These are phyloP conservation scores for Acacia melanoxylon DNA, from an alignment of 306 rosid species.

Conservation along the genomic window DNA sequence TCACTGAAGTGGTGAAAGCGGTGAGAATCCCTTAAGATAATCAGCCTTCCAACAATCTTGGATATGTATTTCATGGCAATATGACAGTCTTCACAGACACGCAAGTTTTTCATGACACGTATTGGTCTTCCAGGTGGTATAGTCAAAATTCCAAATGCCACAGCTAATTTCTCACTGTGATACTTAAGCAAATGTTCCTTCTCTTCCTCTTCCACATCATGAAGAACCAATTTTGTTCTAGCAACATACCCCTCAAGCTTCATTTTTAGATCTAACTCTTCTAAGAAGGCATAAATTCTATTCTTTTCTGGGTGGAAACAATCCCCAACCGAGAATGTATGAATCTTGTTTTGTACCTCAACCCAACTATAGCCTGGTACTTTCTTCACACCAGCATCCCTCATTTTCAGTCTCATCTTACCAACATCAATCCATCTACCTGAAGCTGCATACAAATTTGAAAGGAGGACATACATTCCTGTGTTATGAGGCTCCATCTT, in stretches of 20 bases:
- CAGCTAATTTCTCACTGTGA: constrained; percentile 91
- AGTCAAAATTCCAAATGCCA: constrained; percentile 79
- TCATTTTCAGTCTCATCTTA: constrained; percentile 75
- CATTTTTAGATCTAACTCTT: constrained; percentile 71
- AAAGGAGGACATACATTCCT: constrained; percentile 88
- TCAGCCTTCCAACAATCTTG: constrained; percentile 71
- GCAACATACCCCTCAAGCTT: constrained; percentile 78
- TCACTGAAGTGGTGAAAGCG: constrained; percentile 85
- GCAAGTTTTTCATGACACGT: constrained; percentile 78
- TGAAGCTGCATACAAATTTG: constrained; percentile 85
- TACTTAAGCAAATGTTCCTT: constrained; percentile 77
- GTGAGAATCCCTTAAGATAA: constrained; percentile 78
- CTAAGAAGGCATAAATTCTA: constrained; percentile 69
- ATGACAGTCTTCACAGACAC: constrained; percentile 87
- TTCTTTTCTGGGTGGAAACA: constrained; percentile 64
- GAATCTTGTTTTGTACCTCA: constrained; percentile 74
- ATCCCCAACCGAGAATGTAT: constrained; percentile 73
- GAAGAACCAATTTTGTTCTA: constrained; percentile 78
- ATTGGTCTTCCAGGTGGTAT: constrained; percentile 82
- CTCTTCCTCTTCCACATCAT: constrained; percentile 94
- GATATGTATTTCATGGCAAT: constrained; percentile 83
- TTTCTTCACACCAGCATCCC: constrained; percentile 71
- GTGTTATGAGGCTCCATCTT: constrained; percentile 84
- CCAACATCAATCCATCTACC: constrained; percentile 84
- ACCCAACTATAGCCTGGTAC: constrained; percentile 88